Conservation (phyloP, 352 stramenopile species). For the Peronosclerospora sorghi region DNA sequence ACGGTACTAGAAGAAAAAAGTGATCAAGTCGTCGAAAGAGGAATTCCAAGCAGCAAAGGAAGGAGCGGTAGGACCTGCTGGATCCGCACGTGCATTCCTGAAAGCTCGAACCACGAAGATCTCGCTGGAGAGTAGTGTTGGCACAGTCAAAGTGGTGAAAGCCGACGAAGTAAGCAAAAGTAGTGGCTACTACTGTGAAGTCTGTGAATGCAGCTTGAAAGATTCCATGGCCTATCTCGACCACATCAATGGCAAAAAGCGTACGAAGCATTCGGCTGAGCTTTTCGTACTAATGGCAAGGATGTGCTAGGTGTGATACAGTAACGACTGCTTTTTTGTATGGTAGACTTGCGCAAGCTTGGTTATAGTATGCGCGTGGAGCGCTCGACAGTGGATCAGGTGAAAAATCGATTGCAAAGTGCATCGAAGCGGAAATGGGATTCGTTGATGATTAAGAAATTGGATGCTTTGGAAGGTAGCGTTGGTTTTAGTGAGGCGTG, state of each 20-base stretch:
- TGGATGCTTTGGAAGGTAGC: constrained; percentile 69
- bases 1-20: constrained; percentile 39
- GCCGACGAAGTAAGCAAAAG: constrained; percentile 62
- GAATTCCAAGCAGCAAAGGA: constrained; percentile 70
- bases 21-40: constrained; percentile 56
- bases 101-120: constrained; percentile 70
- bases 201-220: constrained; percentile 87
- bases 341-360: constrained; percentile 77
- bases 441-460: constrained; percentile 67
- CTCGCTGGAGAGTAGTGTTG: constrained; percentile 72
- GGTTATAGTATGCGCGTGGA: constrained; percentile 90
- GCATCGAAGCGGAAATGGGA: constrained; percentile 79
- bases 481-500: too few species aligned
- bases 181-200: constrained; percentile 88
- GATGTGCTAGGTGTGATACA: not conserved
- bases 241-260: constrained; percentile 93
- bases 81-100: constrained; percentile 64
- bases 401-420: constrained; percentile 80
- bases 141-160: constrained; percentile 82
- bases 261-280: constrained; percentile 22
- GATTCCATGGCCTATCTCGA: constrained; percentile 90
- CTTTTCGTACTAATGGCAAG: not conserved
- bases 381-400: constrained; percentile 69
- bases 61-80: constrained; percentile 41
- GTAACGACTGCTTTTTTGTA: not conserved